phyloP scores from a whole-genome alignment of 352 stramenopile genomes.

The Phytopythium chamaehyphon region DNA sequence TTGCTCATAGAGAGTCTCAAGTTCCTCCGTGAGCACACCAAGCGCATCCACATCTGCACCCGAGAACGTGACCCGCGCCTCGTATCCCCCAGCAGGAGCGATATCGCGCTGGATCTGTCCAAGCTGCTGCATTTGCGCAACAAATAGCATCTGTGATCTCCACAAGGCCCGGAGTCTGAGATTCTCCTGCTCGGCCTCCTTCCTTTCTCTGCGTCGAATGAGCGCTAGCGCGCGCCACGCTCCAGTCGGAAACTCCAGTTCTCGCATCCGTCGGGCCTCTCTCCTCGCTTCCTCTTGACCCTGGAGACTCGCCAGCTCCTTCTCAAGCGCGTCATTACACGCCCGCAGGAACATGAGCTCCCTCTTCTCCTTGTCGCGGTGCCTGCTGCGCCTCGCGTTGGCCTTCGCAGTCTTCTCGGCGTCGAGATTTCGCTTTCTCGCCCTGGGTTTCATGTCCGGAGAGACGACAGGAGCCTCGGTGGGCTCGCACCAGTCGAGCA shows the following conservation, averaged over 20 bases:
- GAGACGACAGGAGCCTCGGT: no score
- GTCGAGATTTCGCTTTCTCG: no score
- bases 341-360: slow-evolving; percentile 1
- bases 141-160: background rate
- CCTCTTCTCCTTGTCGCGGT: background rate
- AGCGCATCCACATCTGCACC: background rate
- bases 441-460: no score
- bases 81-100: background rate
- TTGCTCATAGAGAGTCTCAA: slow-evolving; percentile 1
- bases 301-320: background rate
- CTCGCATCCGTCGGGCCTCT: background rate
- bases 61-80: background rate
- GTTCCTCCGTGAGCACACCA: background rate
- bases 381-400: background rate
- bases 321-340: background rate
- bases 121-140: background rate
- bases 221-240: background rate
- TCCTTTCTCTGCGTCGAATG: background rate
- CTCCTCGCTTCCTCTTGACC: background rate
- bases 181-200: background rate
- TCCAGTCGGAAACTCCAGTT: background rate
- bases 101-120: background rate
- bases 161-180: background rate
- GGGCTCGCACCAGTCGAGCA: background rate
- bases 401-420: background rate